Percentiles rank a stretch among this genome's conserved stretches.
phyloP scores from a whole-genome alignment of 2,329 filamentous ascomycete genomes.

The Ophiosphaerella narmari region DNA sequence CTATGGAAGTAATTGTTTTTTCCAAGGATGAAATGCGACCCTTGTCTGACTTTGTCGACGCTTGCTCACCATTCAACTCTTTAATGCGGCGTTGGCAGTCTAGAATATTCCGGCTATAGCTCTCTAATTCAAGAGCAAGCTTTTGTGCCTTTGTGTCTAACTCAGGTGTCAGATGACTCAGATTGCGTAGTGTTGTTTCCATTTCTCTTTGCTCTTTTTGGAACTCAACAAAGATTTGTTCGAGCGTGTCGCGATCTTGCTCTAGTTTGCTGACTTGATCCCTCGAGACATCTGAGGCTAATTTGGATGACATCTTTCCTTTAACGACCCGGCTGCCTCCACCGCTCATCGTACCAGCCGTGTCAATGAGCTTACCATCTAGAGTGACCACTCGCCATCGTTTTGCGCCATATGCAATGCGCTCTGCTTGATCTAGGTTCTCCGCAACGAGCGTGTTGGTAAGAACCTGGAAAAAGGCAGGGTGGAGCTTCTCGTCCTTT shows the following conservation, averaged over 20 bases:
- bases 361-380: conserved; percentile 93
- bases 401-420: conserved; percentile 91
- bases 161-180: conserved; percentile 78
- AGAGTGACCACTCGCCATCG: conserved; percentile 97
- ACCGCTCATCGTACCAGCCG: conserved; percentile 98
- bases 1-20: conserved; percentile 75
- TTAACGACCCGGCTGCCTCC: conserved; percentile 89
- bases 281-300: conserved; percentile 82
- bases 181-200: conserved; percentile 71
- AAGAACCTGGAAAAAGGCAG: conserved; percentile 93
- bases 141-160: conserved; percentile 93
- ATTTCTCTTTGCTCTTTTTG: conserved; percentile 83
- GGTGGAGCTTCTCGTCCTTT: conserved; percentile 82
- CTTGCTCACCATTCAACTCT: conserved; percentile 80
- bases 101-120: conserved; percentile 78
- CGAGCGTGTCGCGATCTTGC: conserved; percentile 80
- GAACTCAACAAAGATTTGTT: conserved; percentile 81
- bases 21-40: conserved; percentile 72
- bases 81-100: conserved; percentile 85
- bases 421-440: conserved; percentile 93
- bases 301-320: conserved; percentile 95
- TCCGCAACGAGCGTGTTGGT: conserved; percentile 93
- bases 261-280: conserved; percentile 90
- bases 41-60: conserved; percentile 80
- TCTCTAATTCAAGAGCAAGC: conserved; percentile 84